These are phyloP conservation scores for Hansenula anomala DNA, from an alignment of 1,139 yeast species.

Conservation along the genomic window DNA sequence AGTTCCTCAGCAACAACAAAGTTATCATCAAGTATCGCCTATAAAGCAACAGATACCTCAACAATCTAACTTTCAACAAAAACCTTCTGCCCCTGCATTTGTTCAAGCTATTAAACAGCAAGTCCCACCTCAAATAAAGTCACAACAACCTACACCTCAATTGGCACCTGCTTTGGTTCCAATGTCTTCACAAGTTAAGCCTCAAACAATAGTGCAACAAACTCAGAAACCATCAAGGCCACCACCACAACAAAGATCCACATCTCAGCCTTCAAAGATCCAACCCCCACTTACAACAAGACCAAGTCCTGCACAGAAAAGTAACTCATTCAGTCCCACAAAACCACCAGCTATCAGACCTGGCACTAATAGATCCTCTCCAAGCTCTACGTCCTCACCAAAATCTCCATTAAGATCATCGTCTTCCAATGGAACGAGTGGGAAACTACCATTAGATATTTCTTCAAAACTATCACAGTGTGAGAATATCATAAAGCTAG, in stretches of 20 bases:
- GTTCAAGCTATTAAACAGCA: neutral
- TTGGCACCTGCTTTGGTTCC: neutral
- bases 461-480: conserved; percentile 1
- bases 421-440: neutral
- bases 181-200: neutral
- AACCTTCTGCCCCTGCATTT: neutral
- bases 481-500: conserved; percentile 34
- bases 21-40: no score
- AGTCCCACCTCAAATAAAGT: neutral
- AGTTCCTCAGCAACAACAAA: no score
- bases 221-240: neutral
- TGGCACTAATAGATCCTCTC: no score
- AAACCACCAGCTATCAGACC: neutral
- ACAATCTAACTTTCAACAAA: conserved; percentile 2
- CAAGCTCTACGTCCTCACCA: no score
- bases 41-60: conserved; percentile 1
- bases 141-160: neutral
- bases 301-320: neutral
- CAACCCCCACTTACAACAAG: neutral
- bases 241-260: neutral
- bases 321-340: neutral
- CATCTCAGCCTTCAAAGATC: neutral
- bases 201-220: neutral
- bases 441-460: neutral
- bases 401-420: neutral